Base-by-base conservation (phyloP, 192 early-diverging fungal species). In the Ramicandelaber brevisporus region DNA sequence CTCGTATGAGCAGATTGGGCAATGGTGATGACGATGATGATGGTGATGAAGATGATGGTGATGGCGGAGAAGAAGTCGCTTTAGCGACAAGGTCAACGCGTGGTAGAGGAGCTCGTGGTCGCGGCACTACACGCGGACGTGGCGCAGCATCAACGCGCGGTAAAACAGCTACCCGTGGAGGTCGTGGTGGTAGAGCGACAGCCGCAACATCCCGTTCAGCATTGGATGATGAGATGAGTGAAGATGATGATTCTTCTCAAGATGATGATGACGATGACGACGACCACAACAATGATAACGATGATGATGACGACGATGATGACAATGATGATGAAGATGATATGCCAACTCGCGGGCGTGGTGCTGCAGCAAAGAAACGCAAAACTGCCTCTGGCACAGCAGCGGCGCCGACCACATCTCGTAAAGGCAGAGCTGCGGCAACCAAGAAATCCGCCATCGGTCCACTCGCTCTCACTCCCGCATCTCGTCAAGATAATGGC, bases 131-230 rank as follows among this genome's bases (percentile, higher is more conserved):
- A 37, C 2, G 14, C 22, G 17, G 29, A 40, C n/a, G 43, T 50
- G 3, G 30, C 27, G 6, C 19, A 21, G 21, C 20, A 46, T 10
- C 38, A 45, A 2, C 14, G n/a, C 11, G 22, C 18, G n/a, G 31
- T 45, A 1, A 33, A 46, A 6, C 31, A 38, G 17, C 33, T 28
- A 12, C 46, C 52, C 0, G 38, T 36, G 17, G 52, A 48, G 13
- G 27, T 14, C 15, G 42, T 6, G 17, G 21, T 8, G 2, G 1
- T 21, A 7, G 17, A 8, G 13, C 21, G 12, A 14, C 25, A 11
- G 8, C 7, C 12, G 13, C 5, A 20, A 13, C 20, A 1, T 14
- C 1, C 16, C 4, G 41, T 0, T 30, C 36, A 14, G 36, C 38
- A 13, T 21, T 34, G 13, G 46, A 34, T 3, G 43, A 37, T 7